Evolutionary conservation across 805 yeast genomes (phyloP), one percentile per base, ranked within the genome.

Genomic region (Yamadazyma kitorensis): DNA sequence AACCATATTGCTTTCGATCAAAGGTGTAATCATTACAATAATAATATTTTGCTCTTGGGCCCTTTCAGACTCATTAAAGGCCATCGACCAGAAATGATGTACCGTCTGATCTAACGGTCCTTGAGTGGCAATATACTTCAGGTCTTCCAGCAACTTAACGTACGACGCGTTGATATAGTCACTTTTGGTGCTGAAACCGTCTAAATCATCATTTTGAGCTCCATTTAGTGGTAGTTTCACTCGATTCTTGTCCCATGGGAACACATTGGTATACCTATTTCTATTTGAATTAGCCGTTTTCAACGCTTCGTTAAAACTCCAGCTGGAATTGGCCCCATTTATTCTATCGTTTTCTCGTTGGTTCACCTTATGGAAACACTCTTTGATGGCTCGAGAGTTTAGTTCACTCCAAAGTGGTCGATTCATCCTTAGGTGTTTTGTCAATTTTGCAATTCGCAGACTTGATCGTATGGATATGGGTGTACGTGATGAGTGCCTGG

Each of bases 111-210:
- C 30, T n/a, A 66, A 50, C 2, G 80, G 80, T 2, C 91, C 94
- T 49, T 84, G 94, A 2, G 83, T 67, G 0, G 87, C 85, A 20
- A 84, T 80, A 51, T 80, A 83, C n/a, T 41, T 44, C 5, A 33
- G 16, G 22, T 36, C 39, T 7, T 40, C 29, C 10, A 18, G 12
- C 47, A 57, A 26, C 2, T 36, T 27, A 16, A 65, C 50, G 33
- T 54, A 49, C 17, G 69, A 62, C 8, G 73, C 73, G 43, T 67
- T 67, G 23, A 64, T 61, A 41, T 65, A 67, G 42, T 66, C 69
- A 22, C 47, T 41, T 4, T 22, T 40, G 4, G 34, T 17, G n/a
- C n/a, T n/a, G n/a, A n/a, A n/a, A n/a, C n/a, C n/a, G n/a, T n/a
- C n/a, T n/a, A n/a, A n/a, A n/a, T n/a, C n/a, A n/a, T n/a, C n/a